Percentiles rank a stretch among this genome's conserved stretches.
Evolutionary conservation across 2,329 filamentous ascomycete species (phyloP).

Genomic region (Colletotrichum sidae): DNA sequence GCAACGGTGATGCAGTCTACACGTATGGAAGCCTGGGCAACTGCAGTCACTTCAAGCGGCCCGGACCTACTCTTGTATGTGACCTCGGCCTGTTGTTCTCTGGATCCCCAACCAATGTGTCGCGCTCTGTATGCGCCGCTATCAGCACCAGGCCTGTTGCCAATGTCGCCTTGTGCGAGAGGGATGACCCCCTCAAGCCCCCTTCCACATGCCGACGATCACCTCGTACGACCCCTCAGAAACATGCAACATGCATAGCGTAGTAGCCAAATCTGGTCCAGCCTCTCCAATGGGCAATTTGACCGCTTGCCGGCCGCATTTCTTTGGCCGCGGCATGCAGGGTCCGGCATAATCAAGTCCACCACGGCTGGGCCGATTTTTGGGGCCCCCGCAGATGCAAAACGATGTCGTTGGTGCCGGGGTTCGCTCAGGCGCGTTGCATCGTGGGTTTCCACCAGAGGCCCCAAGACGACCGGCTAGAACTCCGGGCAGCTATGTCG

Average conservation of each 20-base stretch:
- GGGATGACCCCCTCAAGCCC: too few species aligned
- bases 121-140: not conserved
- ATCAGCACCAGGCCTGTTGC: not conserved
- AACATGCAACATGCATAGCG: not conserved
- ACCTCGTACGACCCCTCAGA: not conserved
- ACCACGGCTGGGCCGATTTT: not conserved
- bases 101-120: not conserved
- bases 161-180: too few species aligned
- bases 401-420: constrained; percentile 15
- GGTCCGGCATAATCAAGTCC: not conserved
- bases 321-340: constrained; percentile 6
- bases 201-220: not conserved
- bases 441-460: not conserved
- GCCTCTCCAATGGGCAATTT: constrained; percentile 2
- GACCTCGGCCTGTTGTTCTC: not conserved
- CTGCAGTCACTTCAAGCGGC: not conserved
- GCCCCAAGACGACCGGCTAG: not conserved
- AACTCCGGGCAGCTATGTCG: not conserved
- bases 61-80: constrained; percentile 23
- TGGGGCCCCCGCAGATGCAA: constrained; percentile 13
- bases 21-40: too few species aligned
- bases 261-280: constrained; percentile 1
- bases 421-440: not conserved
- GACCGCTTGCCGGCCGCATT: not conserved
- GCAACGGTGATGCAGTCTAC: too few species aligned